Base-by-base conservation (phyloP, 1,284 basidiomycete genomes). In the Farysia itapuensis region DNA sequence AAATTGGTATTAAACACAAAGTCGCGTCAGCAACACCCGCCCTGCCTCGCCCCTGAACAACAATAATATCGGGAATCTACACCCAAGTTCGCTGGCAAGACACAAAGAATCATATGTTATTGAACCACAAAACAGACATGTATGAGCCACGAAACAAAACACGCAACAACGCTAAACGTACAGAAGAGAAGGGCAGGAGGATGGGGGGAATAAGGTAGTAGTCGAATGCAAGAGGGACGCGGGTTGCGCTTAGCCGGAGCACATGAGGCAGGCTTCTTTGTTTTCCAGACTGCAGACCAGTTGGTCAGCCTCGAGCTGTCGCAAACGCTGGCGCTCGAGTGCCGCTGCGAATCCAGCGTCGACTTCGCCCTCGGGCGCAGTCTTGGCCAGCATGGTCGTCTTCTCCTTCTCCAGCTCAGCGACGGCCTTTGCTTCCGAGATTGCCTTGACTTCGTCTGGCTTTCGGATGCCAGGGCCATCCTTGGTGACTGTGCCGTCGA, bases 301-400 rank as follows among this genome's bases (percentile, higher is more conserved):
- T 78, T 87, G 85, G 11, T 85, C 91, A 43, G 88, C 85, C 75
- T 89, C 90, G 8, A 85, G 77, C 78, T 92, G 85, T n/a, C 86
- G 82, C 43, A 86, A 84, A 52, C 82, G 82, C 66, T 86, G 84
- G 30, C 87, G 81, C 66, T 84, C 80, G 43, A 91, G 78, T 0
- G 90, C 90, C 35, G 87, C 88, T 31, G 87, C 87, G 73, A 86
- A 93, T 66, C 90, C 88, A 4, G 87, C 85, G 54, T 91, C 86
- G 16, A 78, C 77, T 48, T 84, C 57, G 28, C 43, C 43, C 6
- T 31, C 58, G 22, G 53, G 32, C 6, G 45, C 44, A 4, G 30
- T 18, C 13, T 49, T 20, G 23, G 39, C 35, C n/a, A 57, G 52
- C 22, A 48, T 8, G 4, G 39, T 39, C 7, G 57, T 60, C 48